These are phyloP conservation scores for Bipolaris victoriae DNA, from an alignment of 2,329 filamentous ascomycete genomes.

Conservation along the genomic window DNA sequence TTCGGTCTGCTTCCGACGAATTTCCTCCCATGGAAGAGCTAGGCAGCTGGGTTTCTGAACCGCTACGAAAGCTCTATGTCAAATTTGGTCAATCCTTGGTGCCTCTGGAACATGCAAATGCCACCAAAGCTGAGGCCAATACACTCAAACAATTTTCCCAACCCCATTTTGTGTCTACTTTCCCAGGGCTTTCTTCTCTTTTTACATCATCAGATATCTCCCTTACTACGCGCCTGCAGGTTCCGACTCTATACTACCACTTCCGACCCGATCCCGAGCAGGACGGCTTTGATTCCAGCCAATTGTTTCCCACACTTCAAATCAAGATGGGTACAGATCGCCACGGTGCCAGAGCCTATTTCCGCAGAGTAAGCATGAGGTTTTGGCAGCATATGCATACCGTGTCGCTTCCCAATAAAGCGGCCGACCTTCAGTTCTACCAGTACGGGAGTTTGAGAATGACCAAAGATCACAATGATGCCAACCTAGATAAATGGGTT, in stretches of 20 bases:
- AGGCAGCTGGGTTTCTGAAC: slow-evolving; percentile 23
- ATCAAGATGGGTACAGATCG: slow-evolving; percentile 31
- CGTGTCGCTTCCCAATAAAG: slow-evolving; percentile 40
- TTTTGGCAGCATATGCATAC: slow-evolving; percentile 34
- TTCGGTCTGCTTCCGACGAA: not conserved
- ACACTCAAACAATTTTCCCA: not conserved
- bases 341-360: slow-evolving; percentile 14
- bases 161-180: slow-evolving; percentile 22
- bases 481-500: slow-evolving; percentile 26
- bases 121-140: slow-evolving; percentile 6
- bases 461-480: slow-evolving; percentile 12
- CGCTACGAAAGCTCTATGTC: slow-evolving; percentile 25
- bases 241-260: slow-evolving; percentile 30
- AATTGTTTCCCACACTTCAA: slow-evolving; percentile 32
- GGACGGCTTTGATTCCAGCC: slow-evolving; percentile 6
- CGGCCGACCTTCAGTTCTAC: slow-evolving; percentile 39
- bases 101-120: slow-evolving; percentile 16
- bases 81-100: slow-evolving; percentile 37
- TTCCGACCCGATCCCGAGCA: slow-evolving; percentile 33
- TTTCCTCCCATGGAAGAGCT: slow-evolving; percentile 5
- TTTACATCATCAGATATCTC: slow-evolving; percentile 24
- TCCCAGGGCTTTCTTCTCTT: slow-evolving; percentile 33
- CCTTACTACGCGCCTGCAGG: slow-evolving; percentile 10
- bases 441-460: slow-evolving; percentile 25
- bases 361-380: slow-evolving; percentile 30